phyloP scores from a whole-genome alignment of 106 monocot species.

The Acorus calamus region DNA sequence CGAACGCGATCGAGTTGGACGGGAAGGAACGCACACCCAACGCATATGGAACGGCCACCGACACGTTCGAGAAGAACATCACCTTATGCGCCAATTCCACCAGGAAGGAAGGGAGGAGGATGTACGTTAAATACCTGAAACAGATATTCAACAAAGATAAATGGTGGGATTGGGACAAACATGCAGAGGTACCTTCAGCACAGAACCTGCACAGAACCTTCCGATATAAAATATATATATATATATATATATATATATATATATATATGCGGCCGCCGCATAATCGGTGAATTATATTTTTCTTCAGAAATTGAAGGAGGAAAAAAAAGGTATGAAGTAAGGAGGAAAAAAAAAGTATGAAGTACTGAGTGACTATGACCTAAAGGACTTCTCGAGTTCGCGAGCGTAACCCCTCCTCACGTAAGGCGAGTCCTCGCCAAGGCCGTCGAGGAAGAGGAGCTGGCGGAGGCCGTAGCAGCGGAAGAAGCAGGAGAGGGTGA shows the following conservation, averaged over 20 bases:
- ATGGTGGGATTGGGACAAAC: no score
- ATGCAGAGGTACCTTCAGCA: no score
- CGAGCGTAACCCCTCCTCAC: slow-evolving; percentile 37
- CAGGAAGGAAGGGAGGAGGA: slow-evolving; percentile 54
- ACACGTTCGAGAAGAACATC: slow-evolving; percentile 34
- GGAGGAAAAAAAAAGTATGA: no score
- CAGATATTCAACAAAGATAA: no score
- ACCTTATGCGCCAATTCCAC: slow-evolving; percentile 58
- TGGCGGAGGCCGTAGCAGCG: slow-evolving; percentile 39
- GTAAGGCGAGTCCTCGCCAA: slow-evolving; percentile 30
- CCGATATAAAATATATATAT: no score
- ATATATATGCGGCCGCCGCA: no score
- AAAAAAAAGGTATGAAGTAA: no score
- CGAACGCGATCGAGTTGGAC: slow-evolving; percentile 21
- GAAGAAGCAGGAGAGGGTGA: slow-evolving; percentile 52
- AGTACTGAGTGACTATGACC: no score
- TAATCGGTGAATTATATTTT: no score
- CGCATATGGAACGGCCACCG: slow-evolving; percentile 1
- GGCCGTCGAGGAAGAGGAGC: slow-evolving; percentile 53
- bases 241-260: no score
- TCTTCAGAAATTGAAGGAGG: no score
- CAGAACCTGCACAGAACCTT: no score
- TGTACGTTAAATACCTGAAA: slow-evolving; percentile 30
- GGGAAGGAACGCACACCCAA: background rate
- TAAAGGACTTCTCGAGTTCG: slow-evolving; percentile 44